A percentile compares a stretch with the other conserved stretches of the same genome.
Evolutionary conservation across 768 basidiomycete species (phyloP).

Genomic region (Termitomyces sp.): DNA sequence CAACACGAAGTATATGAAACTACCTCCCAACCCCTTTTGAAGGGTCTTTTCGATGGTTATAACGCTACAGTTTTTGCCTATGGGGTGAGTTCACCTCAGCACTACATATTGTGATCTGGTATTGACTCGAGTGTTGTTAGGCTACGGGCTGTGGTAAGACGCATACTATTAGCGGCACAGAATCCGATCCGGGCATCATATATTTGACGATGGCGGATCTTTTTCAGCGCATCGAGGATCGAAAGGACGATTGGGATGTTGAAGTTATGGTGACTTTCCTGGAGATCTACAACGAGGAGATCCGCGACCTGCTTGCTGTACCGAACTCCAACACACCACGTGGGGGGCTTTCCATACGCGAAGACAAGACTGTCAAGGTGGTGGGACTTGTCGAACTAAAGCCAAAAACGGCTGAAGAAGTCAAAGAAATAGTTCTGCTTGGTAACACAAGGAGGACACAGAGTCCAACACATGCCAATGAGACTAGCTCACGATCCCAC

Average conservation of each 20-base stretch:
- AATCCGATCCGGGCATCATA: constrained; percentile 87
- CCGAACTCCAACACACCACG: constrained; percentile 58
- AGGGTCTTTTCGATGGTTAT: constrained; percentile 87
- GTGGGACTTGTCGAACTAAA: constrained; percentile 79
- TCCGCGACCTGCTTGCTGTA: constrained; percentile 90
- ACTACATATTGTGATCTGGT: constrained; percentile 17
- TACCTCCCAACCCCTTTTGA: constrained; percentile 83
- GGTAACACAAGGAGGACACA: constrained; percentile 90
- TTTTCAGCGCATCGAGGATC: constrained; percentile 89
- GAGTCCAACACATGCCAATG: constrained; percentile 94
- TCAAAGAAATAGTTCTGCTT: constrained; percentile 87
- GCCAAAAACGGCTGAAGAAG: constrained; percentile 85
- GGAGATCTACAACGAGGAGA: constrained; percentile 99
- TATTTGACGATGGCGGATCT: constrained; percentile 97
- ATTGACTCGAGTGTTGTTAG: constrained; percentile 38
- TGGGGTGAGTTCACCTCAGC: constrained; percentile 55
- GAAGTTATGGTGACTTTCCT: constrained; percentile 94
- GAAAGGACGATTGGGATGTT: constrained; percentile 79
- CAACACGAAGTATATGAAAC: constrained; percentile 88
- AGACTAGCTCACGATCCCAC: constrained; percentile 95
- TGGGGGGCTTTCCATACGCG: constrained; percentile 90
- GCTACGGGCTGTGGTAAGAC: constrained; percentile 99
- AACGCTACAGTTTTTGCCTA: constrained; percentile 99
- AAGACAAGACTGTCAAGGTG: constrained; percentile 92
- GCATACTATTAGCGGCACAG: constrained; percentile 95